Evolutionary conservation across 2,329 filamentous ascomycete genomes (phyloP).

Genomic region (Geoglossum cookeanum): DNA sequence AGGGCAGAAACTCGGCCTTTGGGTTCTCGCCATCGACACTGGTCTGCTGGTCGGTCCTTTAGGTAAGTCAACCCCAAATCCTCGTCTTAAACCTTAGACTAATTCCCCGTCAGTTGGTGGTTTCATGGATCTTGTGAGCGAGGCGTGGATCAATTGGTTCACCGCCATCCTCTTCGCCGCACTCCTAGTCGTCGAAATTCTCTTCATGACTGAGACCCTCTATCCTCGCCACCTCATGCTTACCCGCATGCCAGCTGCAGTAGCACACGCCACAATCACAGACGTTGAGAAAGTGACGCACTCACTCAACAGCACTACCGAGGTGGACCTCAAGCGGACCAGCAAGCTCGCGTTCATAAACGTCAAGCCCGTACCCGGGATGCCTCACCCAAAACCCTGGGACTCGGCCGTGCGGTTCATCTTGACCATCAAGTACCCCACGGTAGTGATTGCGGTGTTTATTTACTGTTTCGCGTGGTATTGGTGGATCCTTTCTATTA

Average conservation of each 20-base stretch:
- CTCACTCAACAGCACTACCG: slow-evolving; percentile 10
- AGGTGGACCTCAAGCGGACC: slow-evolving; percentile 19
- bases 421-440: slow-evolving; percentile 27
- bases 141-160: slow-evolving; percentile 35
- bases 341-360: slow-evolving; percentile 27
- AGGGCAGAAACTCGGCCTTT: slow-evolving; percentile 35
- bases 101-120: slow-evolving; percentile 25
- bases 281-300: slow-evolving; percentile 16
- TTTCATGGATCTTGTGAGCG: slow-evolving; percentile 28
- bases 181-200: slow-evolving; percentile 28
- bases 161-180: slow-evolving; percentile 32
- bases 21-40: slow-evolving; percentile 36
- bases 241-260: slow-evolving; percentile 15
- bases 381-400: slow-evolving; percentile 31
- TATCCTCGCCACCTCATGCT: slow-evolving; percentile 35
- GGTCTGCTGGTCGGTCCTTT: slow-evolving; percentile 31
- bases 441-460: slow-evolving; percentile 26
- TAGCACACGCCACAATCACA: slow-evolving; percentile 3
- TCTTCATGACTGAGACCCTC: slow-evolving; percentile 35
- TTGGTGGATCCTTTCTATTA: slow-evolving; percentile 35
- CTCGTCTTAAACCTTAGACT: background rate
- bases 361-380: slow-evolving; percentile 27
- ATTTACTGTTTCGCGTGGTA: slow-evolving; percentile 36
- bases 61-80: slow-evolving; percentile 15
- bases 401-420: slow-evolving; percentile 27